These are phyloP conservation scores for Thermomyces lanuginosus DNA, from an alignment of 2,329 filamentous ascomycete genomes.

Conservation along the genomic window DNA sequence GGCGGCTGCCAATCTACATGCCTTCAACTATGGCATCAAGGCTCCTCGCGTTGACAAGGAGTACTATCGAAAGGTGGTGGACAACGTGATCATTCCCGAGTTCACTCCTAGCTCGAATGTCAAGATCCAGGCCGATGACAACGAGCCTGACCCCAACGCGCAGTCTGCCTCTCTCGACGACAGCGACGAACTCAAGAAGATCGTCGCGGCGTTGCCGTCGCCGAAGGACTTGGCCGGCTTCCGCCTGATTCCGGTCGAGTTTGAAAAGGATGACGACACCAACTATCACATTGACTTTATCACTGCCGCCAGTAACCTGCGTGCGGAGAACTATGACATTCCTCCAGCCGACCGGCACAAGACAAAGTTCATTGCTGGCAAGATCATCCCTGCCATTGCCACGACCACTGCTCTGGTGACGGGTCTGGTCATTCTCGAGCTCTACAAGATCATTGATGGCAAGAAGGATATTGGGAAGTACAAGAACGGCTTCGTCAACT, in stretches of 20 bases:
- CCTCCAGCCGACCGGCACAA: constrained; percentile 82
- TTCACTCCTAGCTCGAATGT: constrained; percentile 80
- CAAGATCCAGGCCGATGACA: constrained; percentile 94
- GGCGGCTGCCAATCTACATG: constrained; percentile 78
- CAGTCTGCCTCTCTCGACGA: constrained; percentile 47
- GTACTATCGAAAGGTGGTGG: constrained; percentile 63
- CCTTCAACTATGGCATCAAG: constrained; percentile 96
- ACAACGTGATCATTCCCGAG: constrained; percentile 89
- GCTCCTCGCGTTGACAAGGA: constrained; percentile 54
- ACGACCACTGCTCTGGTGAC: constrained; percentile 94
- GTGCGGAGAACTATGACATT: constrained; percentile 97
- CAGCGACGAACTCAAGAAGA: constrained; percentile 54
- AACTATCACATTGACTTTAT: constrained; percentile 99
- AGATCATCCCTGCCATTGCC: constrained; percentile 97
- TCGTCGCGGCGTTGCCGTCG: constrained; percentile 56
- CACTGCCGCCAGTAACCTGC: constrained; percentile 86
- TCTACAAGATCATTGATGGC: constrained; percentile 93
- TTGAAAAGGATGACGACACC: constrained; percentile 96
- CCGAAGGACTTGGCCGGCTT: constrained; percentile 72
- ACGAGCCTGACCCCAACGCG: constrained; percentile 82
- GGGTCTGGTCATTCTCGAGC: constrained; percentile 75
- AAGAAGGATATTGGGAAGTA: constrained; percentile 96
- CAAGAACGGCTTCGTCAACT: constrained; percentile 97
- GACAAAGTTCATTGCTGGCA: constrained; percentile 98
- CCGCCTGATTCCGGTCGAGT: constrained; percentile 82